A percentile compares a stretch with the other conserved stretches of the same genome.
Evolutionary conservation across 495 filamentous ascomycete species (phyloP).

Genomic region (Penicillium alfredii): DNA sequence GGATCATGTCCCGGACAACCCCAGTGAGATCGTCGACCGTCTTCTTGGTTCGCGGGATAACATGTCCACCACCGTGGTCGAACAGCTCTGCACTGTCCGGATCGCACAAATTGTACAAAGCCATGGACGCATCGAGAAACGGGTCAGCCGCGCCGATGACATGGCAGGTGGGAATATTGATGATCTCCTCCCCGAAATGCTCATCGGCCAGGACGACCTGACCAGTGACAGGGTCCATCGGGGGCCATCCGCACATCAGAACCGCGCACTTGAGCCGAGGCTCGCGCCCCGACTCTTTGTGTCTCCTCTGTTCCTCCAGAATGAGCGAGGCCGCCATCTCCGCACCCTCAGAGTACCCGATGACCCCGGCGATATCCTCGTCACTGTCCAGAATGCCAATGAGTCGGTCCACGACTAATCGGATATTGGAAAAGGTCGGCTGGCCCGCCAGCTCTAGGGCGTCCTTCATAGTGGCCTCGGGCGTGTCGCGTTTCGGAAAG

Average conservation of each 20-base stretch:
- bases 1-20: slow-evolving; percentile 1
- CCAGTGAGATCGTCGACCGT: slow-evolving; percentile 34
- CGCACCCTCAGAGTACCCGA: slow-evolving; percentile 60
- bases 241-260: slow-evolving; percentile 51
- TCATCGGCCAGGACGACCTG: slow-evolving; percentile 42
- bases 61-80: slow-evolving; percentile 52
- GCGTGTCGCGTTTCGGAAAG: slow-evolving; percentile 20
- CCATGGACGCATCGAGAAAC: slow-evolving; percentile 45
- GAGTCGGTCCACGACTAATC: slow-evolving; percentile 11
- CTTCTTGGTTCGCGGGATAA: slow-evolving; percentile 45
- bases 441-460: slow-evolving; percentile 8
- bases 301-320: slow-evolving; percentile 40
- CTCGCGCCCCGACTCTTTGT: slow-evolving; percentile 27
- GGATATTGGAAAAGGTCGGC: slow-evolving; percentile 8
- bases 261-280: slow-evolving; percentile 50
- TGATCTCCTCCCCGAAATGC: slow-evolving; percentile 32
- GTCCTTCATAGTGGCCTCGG: slow-evolving; percentile 13
- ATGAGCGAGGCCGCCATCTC: slow-evolving; percentile 51
- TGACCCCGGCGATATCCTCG: slow-evolving; percentile 32
- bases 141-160: slow-evolving; percentile 53
- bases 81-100: slow-evolving; percentile 42
- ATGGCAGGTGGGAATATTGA: slow-evolving; percentile 51
- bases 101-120: slow-evolving; percentile 51
- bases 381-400: slow-evolving; percentile 27
- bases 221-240: slow-evolving; percentile 41